phyloP scores from a whole-genome alignment of 169 alveolate species.

The Plasmodium ovale region DNA sequence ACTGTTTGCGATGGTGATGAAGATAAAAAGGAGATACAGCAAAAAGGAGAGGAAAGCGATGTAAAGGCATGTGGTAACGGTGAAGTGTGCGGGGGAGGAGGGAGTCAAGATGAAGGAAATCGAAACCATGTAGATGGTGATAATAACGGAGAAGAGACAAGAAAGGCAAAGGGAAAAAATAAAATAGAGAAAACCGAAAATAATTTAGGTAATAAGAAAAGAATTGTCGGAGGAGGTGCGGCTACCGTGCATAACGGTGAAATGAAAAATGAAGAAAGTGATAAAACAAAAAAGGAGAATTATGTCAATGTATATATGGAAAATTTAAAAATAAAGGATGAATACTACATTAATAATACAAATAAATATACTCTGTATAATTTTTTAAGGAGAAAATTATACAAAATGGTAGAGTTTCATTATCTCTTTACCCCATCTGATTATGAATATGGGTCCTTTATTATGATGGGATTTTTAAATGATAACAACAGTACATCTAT shows the following conservation, averaged over 20 bases:
- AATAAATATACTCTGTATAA: conserved; percentile 76
- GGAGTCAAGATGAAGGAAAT: not conserved
- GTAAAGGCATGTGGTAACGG: not conserved
- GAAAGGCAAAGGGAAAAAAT: not conserved
- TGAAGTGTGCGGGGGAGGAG: no score
- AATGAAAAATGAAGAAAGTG: conserved; percentile 35
- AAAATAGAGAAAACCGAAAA: not conserved
- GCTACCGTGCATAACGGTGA: not conserved
- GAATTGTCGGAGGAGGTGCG: conserved; percentile 19
- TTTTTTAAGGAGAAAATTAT: conserved; percentile 78
- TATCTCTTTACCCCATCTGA: conserved; percentile 90
- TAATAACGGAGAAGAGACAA: conserved; percentile 14
- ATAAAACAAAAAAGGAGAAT: conserved; percentile 46
- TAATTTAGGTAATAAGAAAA: not conserved
- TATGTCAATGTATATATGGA: conserved; percentile 73
- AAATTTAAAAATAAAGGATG: conserved; percentile 66
- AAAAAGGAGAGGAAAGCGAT: not conserved
- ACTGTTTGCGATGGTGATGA: not conserved
- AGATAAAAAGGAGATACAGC: not conserved
- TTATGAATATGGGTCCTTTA: conserved; percentile 87
- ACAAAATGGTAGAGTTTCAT: conserved; percentile 85
- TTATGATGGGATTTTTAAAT: conserved; percentile 90
- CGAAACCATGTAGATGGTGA: conserved; percentile 3
- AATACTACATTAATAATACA: conserved; percentile 66
- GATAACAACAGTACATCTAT: conserved; percentile 77